Base-by-base conservation (phyloP, 208 protist species). In the Endotrypanum monterogeii region DNA sequence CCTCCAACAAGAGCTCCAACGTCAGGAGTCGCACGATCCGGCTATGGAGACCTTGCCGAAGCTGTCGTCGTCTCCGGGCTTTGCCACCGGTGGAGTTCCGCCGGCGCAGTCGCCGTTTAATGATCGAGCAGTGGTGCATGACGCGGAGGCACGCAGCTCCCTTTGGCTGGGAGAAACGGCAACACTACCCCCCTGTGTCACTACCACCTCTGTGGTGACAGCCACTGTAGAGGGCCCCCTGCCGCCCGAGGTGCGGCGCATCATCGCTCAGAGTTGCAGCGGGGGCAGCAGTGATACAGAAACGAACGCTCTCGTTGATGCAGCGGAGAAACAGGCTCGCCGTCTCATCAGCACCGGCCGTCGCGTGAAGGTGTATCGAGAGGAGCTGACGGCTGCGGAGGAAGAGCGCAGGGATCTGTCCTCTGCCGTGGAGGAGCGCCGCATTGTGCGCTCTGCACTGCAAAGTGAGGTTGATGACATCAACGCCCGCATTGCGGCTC, bases 271-370 rank as follows among this genome's bases (percentile, higher is more conserved):
- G 37, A 76, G 73, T 50, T 94, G 90, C 66, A 23, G 57, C 50
- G 25, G 39, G 12, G 30, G 71, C 50, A 30, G 52, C 39, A 48
- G 71, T 48, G 65, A 25, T 46, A 35, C 12, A 12, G 35, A 63
- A 50, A 46, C 57, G 55, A 65, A 51, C 23, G 39, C 68, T 35
- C 5, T 56, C 14, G 44, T 70, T 14, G 92, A 93, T 20, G 76
- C 85, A 20, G 87, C 87, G 2, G 92, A 96, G 87, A 81, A 85
- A 32, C 86, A 96, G 56, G 89, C 92, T 1, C 84, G 92, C 4
- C 86, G 89, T 4, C 82, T 96, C 58, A 76, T 96, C 48, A 96
- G 92, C 83, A 93, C 88, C 25, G 86, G 71, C 51, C 88, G 89
- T 5, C 88, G 92, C 28, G 73, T 94, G 25, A 84, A 86, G 63